These are phyloP conservation scores for Penicillium palitans DNA, from an alignment of 2,329 filamentous ascomycete genomes.

Conservation along the genomic window DNA sequence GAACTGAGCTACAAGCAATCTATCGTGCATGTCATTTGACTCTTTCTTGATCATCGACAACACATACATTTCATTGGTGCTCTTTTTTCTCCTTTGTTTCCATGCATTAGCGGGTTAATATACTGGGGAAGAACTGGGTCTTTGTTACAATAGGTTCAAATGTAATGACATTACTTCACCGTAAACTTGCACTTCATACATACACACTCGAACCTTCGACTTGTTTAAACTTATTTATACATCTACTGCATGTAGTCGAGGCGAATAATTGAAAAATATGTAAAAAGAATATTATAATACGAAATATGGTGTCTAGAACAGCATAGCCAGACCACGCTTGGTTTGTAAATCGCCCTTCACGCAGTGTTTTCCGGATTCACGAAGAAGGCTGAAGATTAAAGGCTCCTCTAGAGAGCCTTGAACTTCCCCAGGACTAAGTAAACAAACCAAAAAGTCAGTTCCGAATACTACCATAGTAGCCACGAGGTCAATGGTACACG, in stretches of 20 bases:
- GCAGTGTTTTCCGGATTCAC: neutral
- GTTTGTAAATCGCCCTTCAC: neutral
- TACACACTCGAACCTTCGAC: neutral
- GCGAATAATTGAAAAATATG: neutral
- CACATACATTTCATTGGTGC: neutral
- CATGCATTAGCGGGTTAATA: constrained; percentile 6
- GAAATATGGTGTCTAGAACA: neutral
- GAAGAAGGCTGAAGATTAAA: neutral
- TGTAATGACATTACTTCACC: neutral
- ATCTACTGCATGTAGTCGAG: neutral
- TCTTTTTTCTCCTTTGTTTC: neutral
- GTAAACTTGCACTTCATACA: neutral
- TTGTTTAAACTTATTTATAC: neutral
- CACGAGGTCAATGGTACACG: neutral
- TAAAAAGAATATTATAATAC: neutral
- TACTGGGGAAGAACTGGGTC: neutral
- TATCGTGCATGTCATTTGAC: neutral
- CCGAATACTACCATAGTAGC: neutral
- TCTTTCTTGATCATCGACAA: neutral
- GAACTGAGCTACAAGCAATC: neutral
- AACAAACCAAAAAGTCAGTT: neutral
- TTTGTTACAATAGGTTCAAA: neutral
- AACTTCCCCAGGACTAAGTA: constrained; percentile 19
- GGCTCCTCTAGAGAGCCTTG: constrained; percentile 16
- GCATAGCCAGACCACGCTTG: neutral